Conservation (phyloP, 1,284 basidiomycete genomes). For the Mycosarcoma mackinlayi region DNA sequence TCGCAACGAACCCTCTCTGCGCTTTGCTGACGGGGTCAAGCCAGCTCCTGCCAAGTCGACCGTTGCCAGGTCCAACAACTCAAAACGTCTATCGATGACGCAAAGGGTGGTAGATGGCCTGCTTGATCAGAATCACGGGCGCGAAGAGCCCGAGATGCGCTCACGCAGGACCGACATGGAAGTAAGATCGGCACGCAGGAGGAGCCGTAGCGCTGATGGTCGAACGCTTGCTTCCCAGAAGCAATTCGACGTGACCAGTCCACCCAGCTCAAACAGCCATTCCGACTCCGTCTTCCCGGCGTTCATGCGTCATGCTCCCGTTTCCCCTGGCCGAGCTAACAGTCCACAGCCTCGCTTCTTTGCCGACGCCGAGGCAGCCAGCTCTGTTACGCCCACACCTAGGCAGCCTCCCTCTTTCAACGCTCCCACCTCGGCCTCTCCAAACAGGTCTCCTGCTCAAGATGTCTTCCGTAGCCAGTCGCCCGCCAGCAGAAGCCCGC, state of each 20-base stretch:
- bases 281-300: conserved; percentile 47
- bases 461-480: background rate
- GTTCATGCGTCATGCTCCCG: conserved; percentile 46
- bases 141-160: conserved; percentile 52
- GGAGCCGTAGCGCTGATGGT: conserved; percentile 50
- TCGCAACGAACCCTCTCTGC: conserved; percentile 26
- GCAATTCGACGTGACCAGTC: conserved; percentile 24
- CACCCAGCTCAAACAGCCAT: conserved; percentile 46
- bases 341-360: conserved; percentile 37
- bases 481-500: conserved; percentile 19
- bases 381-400: conserved; percentile 19
- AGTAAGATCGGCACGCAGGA: conserved; percentile 28
- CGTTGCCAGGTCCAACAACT: conserved; percentile 2
- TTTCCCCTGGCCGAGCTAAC: conserved; percentile 13
- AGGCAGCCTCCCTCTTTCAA: conserved; percentile 16
- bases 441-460: conserved; percentile 1
- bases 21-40: conserved; percentile 15
- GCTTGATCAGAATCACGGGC: conserved; percentile 42
- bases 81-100: conserved; percentile 49
- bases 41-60: conserved; percentile 18
- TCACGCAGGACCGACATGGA: conserved; percentile 33
- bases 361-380: conserved; percentile 16
- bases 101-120: conserved; percentile 47
- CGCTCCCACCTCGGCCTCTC: conserved; percentile 12
- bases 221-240: conserved; percentile 13